A percentile compares a stretch with the other conserved stretches of the same genome.
Conservation (phyloP, 2,329 filamentous ascomycete species). For the Fusarium foetens region DNA sequence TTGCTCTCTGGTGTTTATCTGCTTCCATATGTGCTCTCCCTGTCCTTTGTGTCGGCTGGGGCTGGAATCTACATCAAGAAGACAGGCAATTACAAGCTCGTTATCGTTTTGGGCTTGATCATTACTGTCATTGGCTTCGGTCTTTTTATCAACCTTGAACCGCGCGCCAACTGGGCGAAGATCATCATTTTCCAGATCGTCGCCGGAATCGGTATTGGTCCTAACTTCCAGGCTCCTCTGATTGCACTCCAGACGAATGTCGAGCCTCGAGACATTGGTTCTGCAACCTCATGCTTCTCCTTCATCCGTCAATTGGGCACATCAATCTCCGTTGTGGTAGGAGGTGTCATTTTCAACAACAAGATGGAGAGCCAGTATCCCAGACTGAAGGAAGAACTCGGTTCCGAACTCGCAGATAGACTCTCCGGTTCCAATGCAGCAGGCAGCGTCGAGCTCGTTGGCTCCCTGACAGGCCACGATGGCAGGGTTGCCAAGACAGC, state of each 20-base stretch:
- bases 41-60: slow-evolving; percentile 70
- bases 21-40: slow-evolving; percentile 74
- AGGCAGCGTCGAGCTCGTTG: slow-evolving; percentile 68
- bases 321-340: slow-evolving; percentile 75
- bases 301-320: slow-evolving; percentile 77
- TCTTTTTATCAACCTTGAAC: slow-evolving; percentile 69
- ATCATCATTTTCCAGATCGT: slow-evolving; percentile 71
- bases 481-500: slow-evolving; percentile 56
- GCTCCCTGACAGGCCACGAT: slow-evolving; percentile 59
- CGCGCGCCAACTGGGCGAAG: slow-evolving; percentile 64
- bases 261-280: slow-evolving; percentile 71
- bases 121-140: slow-evolving; percentile 74
- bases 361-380: slow-evolving; percentile 68
- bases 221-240: slow-evolving; percentile 75
- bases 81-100: slow-evolving; percentile 71
- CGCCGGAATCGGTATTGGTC: slow-evolving; percentile 71
- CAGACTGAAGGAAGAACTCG: slow-evolving; percentile 60
- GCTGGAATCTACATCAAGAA: slow-evolving; percentile 69
- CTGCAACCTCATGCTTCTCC: slow-evolving; percentile 72
- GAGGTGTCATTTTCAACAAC: slow-evolving; percentile 84
- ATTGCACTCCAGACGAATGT: slow-evolving; percentile 74
- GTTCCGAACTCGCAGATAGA: slow-evolving; percentile 58
- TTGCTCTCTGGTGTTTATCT: slow-evolving; percentile 80
- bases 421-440: slow-evolving; percentile 70
- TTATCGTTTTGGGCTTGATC: slow-evolving; percentile 68